phyloP scores from a whole-genome alignment of 148 eudicot genomes.

The Vaccinium corymbosum region DNA sequence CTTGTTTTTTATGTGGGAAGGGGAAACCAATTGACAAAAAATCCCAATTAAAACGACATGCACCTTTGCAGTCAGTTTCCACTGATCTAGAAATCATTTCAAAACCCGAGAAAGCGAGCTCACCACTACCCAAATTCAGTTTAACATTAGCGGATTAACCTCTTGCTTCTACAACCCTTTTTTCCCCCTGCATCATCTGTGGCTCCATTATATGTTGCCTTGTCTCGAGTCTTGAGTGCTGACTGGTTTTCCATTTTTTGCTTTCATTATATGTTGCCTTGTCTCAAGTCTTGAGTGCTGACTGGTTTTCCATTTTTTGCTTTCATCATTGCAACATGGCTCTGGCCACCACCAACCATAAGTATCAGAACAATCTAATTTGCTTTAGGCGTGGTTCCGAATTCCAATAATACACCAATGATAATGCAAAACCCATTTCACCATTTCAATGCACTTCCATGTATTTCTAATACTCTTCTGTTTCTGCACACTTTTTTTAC shows the following conservation, averaged over 20 bases:
- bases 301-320: neutral
- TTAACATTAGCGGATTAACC: neutral
- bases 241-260: neutral
- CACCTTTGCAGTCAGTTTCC: neutral
- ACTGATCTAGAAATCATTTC: neutral
- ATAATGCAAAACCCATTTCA: neutral
- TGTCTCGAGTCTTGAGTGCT: neutral
- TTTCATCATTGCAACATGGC: neutral
- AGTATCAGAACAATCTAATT: neutral
- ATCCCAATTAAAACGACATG: neutral
- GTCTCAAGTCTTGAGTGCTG: neutral
- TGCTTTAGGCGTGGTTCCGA: neutral
- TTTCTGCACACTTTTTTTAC: neutral
- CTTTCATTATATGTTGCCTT: neutral
- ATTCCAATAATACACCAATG: neutral
- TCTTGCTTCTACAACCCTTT: neutral
- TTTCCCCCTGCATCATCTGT: neutral
- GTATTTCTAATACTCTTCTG: neutral
- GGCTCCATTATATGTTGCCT: neutral
- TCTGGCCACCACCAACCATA: neutral
- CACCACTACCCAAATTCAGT: neutral
- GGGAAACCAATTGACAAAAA: neutral
- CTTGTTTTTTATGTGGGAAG: neutral
- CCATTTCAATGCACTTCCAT: neutral
- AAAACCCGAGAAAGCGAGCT: neutral